Conservation (phyloP, 129 eudicot genomes). For the Chrysanthemum seticuspe region DNA sequence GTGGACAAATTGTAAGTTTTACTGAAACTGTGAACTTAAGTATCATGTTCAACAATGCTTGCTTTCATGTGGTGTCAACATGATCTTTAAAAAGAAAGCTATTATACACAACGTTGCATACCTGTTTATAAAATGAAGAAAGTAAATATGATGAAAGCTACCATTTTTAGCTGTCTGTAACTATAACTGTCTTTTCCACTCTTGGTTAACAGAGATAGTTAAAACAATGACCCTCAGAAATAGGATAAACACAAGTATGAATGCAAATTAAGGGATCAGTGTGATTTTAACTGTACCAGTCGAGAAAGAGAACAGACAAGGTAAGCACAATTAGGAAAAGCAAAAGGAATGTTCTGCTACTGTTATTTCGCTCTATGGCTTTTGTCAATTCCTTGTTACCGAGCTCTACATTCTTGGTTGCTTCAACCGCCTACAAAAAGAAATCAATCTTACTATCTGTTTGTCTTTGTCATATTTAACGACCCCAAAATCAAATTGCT, state of each 20-base stretch:
- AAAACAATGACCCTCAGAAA: background rate
- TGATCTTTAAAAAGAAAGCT: background rate
- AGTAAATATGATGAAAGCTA: background rate
- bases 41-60: too few relatives aligned
- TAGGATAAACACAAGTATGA: background rate
- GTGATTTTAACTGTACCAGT: conserved; percentile 66
- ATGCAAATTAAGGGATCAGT: background rate
- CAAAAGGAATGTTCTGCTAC: conserved; percentile 88
- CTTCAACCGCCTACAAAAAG: conserved; percentile 71
- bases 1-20: too few relatives aligned
- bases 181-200: background rate
- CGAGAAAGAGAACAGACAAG: conserved; percentile 77
- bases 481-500: background rate
- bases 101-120: background rate
- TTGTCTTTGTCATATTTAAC: background rate
- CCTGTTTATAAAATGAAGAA: background rate
- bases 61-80: too few relatives aligned
- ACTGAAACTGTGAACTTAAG: too few relatives aligned
- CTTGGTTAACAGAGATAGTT: background rate
- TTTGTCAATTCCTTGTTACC: conserved; percentile 85
- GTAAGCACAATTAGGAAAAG: conserved; percentile 75
- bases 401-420: conserved; percentile 79
- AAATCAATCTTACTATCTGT: background rate
- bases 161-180: background rate
- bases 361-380: conserved; percentile 80